Evolutionary conservation across 106 monocot genomes (phyloP).

Genomic region (Gastrodia elata): DNA sequence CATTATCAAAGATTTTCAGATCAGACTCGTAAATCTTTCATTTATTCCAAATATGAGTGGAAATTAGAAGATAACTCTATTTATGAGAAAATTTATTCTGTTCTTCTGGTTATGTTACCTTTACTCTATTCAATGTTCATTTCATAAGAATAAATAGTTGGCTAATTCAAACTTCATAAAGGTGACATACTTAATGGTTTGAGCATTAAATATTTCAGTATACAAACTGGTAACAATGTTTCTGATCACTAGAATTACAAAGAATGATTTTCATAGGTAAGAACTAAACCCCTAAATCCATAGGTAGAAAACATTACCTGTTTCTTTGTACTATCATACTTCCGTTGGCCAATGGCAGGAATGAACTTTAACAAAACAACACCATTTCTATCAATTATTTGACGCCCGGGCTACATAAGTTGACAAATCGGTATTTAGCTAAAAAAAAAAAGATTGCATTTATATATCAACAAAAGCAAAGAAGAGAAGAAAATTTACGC

Average conservation of each 20-base stretch:
- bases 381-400: constrained; percentile 45
- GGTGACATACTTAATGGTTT: neutral
- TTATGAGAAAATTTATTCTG: neutral
- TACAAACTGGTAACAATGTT: neutral
- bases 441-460: neutral
- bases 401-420: constrained; percentile 36
- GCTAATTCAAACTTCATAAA: neutral
- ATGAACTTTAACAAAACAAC: constrained; percentile 57
- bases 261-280: neutral
- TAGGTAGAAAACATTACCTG: constrained; percentile 36
- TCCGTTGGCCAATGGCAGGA: constrained; percentile 70
- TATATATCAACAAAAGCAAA: neutral
- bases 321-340: constrained; percentile 70
- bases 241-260: neutral
- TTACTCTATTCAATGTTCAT: neutral
- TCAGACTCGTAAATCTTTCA: neutral
- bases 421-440: neutral
- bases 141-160: neutral
- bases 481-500: constrained; percentile 30
- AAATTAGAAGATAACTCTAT: neutral
- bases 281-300: neutral
- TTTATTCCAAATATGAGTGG: neutral
- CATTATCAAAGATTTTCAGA: neutral
- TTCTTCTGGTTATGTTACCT: neutral
- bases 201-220: neutral